Conservation (phyloP, 2,329 filamentous ascomycete genomes). For the Alternaria gaisen region DNA sequence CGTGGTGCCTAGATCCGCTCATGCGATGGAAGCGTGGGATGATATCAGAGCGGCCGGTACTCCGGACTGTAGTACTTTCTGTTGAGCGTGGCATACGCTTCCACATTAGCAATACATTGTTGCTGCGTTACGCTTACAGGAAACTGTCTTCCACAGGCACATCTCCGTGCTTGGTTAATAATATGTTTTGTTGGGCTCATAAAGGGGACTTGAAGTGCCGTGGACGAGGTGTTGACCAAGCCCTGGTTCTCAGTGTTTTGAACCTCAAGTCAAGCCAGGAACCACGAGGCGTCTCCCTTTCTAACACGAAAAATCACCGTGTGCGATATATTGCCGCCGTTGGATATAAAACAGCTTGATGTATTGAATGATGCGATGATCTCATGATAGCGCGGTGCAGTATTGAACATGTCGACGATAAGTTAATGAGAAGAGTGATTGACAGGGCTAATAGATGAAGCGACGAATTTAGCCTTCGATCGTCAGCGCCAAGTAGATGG, state of each 20-base stretch:
- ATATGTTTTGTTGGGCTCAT: background rate
- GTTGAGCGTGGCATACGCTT: constrained; percentile 23
- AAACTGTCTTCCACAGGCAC: background rate
- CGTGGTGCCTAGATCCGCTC: constrained; percentile 16
- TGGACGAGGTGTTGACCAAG: background rate
- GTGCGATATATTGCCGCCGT: background rate
- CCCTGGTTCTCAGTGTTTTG: background rate
- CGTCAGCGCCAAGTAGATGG: constrained; percentile 19
- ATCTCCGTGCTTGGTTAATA: no score
- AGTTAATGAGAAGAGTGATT: constrained; percentile 21
- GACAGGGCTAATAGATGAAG: constrained; percentile 27
- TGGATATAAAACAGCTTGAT: background rate
- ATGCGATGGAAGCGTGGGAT: constrained; percentile 16
- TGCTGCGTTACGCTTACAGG: background rate
- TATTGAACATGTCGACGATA: background rate
- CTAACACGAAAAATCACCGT: no score
- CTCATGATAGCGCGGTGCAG: background rate
- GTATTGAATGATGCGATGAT: background rate
- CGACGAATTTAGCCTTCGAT: constrained; percentile 33
- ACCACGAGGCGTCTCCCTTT: background rate
- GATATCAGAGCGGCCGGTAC: background rate
- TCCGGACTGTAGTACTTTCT: constrained; percentile 10
- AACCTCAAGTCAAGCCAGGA: background rate
- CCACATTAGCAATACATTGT: constrained; percentile 1
- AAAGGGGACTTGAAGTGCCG: background rate